Evolutionary conservation across 176 grass and related monocot species (phyloP).

Genomic region (Musa troglodytarum): DNA sequence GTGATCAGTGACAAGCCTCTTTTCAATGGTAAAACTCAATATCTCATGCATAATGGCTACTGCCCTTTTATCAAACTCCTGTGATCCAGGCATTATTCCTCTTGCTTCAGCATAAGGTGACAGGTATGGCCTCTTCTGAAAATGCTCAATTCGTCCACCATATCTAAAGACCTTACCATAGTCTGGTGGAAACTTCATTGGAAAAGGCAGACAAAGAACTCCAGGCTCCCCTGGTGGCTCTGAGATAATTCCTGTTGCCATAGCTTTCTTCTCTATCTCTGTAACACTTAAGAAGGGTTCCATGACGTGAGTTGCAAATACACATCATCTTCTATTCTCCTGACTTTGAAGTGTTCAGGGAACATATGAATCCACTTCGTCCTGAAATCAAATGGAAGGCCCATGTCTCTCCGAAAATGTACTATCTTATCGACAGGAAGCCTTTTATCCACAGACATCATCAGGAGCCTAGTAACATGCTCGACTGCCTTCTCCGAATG

Average conservation of each 20-base stretch:
- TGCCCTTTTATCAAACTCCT: constrained; percentile 82
- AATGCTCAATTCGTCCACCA: constrained; percentile 39
- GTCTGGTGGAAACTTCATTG: constrained; percentile 60
- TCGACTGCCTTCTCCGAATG: constrained; percentile 29
- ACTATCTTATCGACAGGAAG: constrained; percentile 56
- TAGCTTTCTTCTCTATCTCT: constrained; percentile 56
- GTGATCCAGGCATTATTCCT: constrained; percentile 43
- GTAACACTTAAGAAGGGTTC: constrained; percentile 72
- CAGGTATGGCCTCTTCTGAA: constrained; percentile 47
- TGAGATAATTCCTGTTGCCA: constrained; percentile 16
- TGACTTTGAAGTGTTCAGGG: constrained; percentile 46
- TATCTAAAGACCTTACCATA: constrained; percentile 61
- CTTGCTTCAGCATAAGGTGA: constrained; percentile 67
- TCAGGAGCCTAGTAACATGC: constrained; percentile 57
- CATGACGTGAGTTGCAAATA: constrained; percentile 65
- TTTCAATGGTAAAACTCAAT: constrained; percentile 74
- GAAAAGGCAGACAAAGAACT: constrained; percentile 53
- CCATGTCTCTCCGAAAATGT: constrained; percentile 63
- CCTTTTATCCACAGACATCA: constrained; percentile 65
- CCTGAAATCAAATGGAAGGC: constrained; percentile 61
- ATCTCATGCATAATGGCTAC: constrained; percentile 82
- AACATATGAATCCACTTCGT: constrained; percentile 69
- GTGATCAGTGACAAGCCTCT: constrained; percentile 79
- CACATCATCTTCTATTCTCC: constrained; percentile 40
- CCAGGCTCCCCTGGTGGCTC: constrained; percentile 25